Evolutionary conservation across 2,329 filamentous ascomycete species (phyloP).

Genomic region (Fusarium bactridioides): DNA sequence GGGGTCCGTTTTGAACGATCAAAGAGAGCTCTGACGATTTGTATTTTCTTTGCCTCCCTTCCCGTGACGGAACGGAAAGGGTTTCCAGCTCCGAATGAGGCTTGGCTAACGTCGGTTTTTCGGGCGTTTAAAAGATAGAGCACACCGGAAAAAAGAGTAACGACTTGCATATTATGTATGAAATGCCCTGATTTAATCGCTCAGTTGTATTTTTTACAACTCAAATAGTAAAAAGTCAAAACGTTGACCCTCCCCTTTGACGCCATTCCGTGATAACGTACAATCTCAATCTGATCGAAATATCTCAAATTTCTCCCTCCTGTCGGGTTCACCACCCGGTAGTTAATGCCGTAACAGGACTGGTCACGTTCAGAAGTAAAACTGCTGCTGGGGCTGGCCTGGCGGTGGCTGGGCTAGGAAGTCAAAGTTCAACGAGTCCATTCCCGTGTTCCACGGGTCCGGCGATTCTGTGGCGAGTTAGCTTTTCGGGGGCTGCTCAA

Average conservation of each 20-base stretch:
- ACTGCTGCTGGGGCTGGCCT: slow-evolving; percentile 65
- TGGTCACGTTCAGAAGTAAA: slow-evolving; percentile 58
- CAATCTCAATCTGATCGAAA: not conserved
- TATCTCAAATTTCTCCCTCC: not conserved
- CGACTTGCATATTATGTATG: slow-evolving; percentile 26
- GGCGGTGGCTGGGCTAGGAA: slow-evolving; percentile 67
- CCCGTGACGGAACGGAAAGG: not conserved
- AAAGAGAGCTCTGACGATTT: slow-evolving; percentile 60
- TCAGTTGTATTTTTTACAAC: slow-evolving; percentile 8
- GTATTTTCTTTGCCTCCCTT: not conserved
- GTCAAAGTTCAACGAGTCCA: slow-evolving; percentile 67
- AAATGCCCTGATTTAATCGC: slow-evolving; percentile 4
- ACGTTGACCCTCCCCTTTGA: not conserved
- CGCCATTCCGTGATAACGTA: slow-evolving; percentile 14
- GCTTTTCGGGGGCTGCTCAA: not conserved
- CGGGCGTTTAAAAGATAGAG: not conserved
- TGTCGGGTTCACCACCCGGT: not conserved
- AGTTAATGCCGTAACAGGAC: not conserved
- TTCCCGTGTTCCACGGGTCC: slow-evolving; percentile 64
- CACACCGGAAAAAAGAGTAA: slow-evolving; percentile 9
- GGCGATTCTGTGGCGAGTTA: slow-evolving; percentile 59
- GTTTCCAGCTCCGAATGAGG: not conserved
- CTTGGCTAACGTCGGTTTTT: not conserved
- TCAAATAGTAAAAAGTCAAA: slow-evolving; percentile 13
- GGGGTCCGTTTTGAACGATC: slow-evolving; percentile 55